Base-by-base conservation (phyloP, 164 flowering plant genomes). In the Vitis riparia region DNA sequence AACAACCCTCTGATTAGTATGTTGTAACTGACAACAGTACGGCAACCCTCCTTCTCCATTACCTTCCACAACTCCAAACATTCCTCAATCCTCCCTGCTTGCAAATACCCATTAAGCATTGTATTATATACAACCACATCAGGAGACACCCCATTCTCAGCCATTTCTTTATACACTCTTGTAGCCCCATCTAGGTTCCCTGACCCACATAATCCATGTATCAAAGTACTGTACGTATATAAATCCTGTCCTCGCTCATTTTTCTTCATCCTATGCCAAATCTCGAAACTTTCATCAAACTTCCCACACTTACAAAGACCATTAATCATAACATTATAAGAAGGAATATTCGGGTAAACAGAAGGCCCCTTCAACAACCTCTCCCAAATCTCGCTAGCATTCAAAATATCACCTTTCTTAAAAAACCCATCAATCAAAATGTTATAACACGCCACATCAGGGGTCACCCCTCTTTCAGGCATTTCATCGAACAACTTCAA, bases 51-150 rank as follows among this genome's bases (percentile, higher is more conserved):
- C 58, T 69, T 84, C 71, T 77, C 84, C 97, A 91, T 91, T 10
- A 80, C 73, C n/a, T 77, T 82, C 97, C 92, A 90, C 82, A 91
- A 76, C 71, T 70, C 82, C 30, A 78, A 71, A 73, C 82, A 66
- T 55, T 86, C 81, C 17, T 68, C 75, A 47, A 85, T 60, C 76
- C 75, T 88, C 66, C 90, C 82, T 8, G 66, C 76, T 57, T 62
- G 69, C 76, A 80, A 83, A 76, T 81, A 86, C 17, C 98, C 94
- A 84, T 78, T 75, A 62, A 95, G 88, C 87, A 95, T 75, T 1
- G 90, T 80, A 82, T 90, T 92, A 64, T 80, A 82, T 1, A 81
- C 81, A 49, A 83, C 91, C 52, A 78, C 85, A 74, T 84, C 87
- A 23, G 73, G 73, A 3, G 58, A 53, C 37, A 68, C 51, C 6